Conservation (phyloP, 345 rosid species). For the Arabidopsis arenosa region DNA sequence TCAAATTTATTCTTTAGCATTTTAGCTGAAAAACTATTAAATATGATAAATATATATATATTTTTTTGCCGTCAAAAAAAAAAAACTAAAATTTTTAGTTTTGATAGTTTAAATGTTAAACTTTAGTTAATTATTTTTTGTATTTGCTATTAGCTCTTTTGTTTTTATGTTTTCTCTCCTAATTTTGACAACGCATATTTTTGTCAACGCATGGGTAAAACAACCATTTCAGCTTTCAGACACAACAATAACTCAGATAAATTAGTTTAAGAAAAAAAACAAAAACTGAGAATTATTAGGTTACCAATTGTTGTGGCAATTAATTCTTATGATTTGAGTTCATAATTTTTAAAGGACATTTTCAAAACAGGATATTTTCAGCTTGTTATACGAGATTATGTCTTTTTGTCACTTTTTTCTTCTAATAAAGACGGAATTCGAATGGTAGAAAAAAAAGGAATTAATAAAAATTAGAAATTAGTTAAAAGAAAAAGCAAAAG, state of each 20-base stretch:
- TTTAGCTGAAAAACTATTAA: no score
- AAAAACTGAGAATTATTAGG: no score
- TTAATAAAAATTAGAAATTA: neutral
- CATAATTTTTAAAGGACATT: neutral
- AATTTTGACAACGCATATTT: neutral
- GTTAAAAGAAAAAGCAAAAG: conserved; percentile 33
- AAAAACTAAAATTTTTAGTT: no score
- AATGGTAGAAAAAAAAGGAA: conserved; percentile 23
- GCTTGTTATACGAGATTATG: neutral
- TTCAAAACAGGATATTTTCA: neutral
- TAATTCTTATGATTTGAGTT: neutral
- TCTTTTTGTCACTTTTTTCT: conserved; percentile 2
- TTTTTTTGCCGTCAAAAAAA: no score
- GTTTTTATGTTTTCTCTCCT: neutral
- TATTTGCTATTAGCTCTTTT: no score
- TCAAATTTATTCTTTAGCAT: no score
- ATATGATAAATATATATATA: no score
- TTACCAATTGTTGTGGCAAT: neutral
- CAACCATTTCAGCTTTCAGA: no score
- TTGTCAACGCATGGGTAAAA: neutral
- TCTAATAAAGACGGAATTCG: conserved; percentile 10
- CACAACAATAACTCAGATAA: neutral
- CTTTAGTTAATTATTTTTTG: no score
- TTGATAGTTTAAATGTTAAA: no score
- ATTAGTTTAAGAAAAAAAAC: no score